Evolutionary conservation across 2,329 filamentous ascomycete genomes (phyloP).

Genomic region (Pestalotiopsis sp.): DNA sequence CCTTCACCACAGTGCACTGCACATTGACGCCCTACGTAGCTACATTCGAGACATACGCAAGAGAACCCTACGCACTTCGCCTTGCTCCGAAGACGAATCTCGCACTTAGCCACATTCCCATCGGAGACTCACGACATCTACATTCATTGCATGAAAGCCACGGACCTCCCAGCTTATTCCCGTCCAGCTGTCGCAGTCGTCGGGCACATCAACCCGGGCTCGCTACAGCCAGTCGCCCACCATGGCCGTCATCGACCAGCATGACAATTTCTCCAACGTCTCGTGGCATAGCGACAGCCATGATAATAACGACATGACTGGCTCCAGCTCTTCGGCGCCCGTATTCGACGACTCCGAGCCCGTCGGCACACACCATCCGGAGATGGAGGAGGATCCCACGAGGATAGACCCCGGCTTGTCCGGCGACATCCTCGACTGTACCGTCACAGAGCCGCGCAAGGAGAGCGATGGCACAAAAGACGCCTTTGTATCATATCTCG

Average conservation of each 20-base stretch:
- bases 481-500: slow-evolving; percentile 92
- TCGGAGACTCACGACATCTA: background rate
- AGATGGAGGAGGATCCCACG: slow-evolving; percentile 49
- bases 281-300: slow-evolving; percentile 72
- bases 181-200: background rate
- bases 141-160: background rate
- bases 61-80: background rate
- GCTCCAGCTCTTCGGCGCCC: slow-evolving; percentile 24
- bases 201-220: background rate
- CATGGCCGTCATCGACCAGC: slow-evolving; percentile 53
- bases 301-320: slow-evolving; percentile 33
- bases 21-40: background rate
- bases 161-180: background rate
- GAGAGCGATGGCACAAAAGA: slow-evolving; percentile 97
- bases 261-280: slow-evolving; percentile 79
- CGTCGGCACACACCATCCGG: slow-evolving; percentile 31
- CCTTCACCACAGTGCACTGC: background rate
- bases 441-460: slow-evolving; percentile 82
- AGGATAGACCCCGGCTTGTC: slow-evolving; percentile 60
- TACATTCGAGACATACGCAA: background rate
- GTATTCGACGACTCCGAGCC: slow-evolving; percentile 29
- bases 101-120: background rate
- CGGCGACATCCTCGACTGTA: slow-evolving; percentile 79
- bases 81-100: background rate
- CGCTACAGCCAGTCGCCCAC: background rate